Conservation (phyloP, 2,329 filamentous ascomycete species). For the Colletotrichum endophyticum region DNA sequence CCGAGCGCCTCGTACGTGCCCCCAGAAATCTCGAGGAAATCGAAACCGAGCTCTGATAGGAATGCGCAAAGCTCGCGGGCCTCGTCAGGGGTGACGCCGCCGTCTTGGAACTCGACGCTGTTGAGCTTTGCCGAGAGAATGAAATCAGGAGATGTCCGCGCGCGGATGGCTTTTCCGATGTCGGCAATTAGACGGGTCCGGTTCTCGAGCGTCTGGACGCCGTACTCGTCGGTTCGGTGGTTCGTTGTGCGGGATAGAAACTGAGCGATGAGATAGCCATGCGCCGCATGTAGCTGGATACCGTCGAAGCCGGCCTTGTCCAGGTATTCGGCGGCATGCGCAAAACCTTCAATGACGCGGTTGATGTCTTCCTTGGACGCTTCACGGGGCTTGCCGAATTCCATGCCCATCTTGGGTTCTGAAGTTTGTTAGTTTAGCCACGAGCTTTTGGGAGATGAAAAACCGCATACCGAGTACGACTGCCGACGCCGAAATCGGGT, state of each 20-base stretch:
- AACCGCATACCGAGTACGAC: slow-evolving; percentile 32
- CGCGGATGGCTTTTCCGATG: slow-evolving; percentile 38
- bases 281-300: slow-evolving; percentile 56
- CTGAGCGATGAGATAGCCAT: slow-evolving; percentile 59
- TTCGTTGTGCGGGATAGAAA: slow-evolving; percentile 56
- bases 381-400: slow-evolving; percentile 53
- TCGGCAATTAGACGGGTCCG: slow-evolving; percentile 50
- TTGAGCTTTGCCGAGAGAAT: slow-evolving; percentile 64
- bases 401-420: slow-evolving; percentile 27
- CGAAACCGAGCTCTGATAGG: slow-evolving; percentile 53
- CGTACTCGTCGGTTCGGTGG: slow-evolving; percentile 55
- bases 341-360: slow-evolving; percentile 63
- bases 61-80: slow-evolving; percentile 49
- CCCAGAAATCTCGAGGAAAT: slow-evolving; percentile 65
- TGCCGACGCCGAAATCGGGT: slow-evolving; percentile 46
- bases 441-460: too few relatives aligned
- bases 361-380: slow-evolving; percentile 60
- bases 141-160: slow-evolving; percentile 31
- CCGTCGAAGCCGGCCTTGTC: slow-evolving; percentile 66
- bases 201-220: slow-evolving; percentile 45
- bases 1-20: slow-evolving; percentile 63
- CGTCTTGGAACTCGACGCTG: slow-evolving; percentile 59
- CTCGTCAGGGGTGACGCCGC: slow-evolving; percentile 56
- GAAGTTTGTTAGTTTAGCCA: background rate
- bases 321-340: slow-evolving; percentile 64